Percentiles rank a stretch among this genome's conserved stretches.
These are phyloP conservation scores for Candida ovalis DNA, from an alignment of 805 yeast species.

Conservation along the genomic window DNA sequence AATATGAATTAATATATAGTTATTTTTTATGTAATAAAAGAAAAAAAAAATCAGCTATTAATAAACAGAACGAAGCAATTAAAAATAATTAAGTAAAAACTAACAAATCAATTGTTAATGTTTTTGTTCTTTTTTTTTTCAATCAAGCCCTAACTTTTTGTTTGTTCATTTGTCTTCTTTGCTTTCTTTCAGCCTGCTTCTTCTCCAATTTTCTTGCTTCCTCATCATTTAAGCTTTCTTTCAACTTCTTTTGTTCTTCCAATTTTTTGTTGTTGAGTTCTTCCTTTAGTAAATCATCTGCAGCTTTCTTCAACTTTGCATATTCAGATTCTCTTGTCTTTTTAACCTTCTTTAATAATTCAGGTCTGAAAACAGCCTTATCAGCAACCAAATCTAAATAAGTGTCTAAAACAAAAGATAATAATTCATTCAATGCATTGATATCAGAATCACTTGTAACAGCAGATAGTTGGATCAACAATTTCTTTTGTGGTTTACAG, in stretches of 20 bases:
- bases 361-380: conserved; percentile 61
- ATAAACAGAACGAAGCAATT: no score
- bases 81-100: conserved; percentile 7
- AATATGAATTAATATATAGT: background rate
- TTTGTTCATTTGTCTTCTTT: conserved; percentile 65
- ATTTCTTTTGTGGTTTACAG: conserved; percentile 45
- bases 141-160: conserved; percentile 44
- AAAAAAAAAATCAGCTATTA: no score
- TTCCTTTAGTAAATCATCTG: conserved; percentile 64
- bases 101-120: background rate
- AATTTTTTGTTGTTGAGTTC: conserved; percentile 66
- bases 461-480: conserved; percentile 51
- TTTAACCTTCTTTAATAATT: conserved; percentile 69
- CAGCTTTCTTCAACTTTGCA: conserved; percentile 62
- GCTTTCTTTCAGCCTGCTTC: conserved; percentile 78
- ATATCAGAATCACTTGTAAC: conserved; percentile 49
- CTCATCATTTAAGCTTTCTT: conserved; percentile 65
- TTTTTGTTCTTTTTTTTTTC: background rate
- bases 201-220: conserved; percentile 76
- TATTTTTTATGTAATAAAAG: background rate
- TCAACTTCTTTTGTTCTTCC: conserved; percentile 62
- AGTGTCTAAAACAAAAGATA: conserved; percentile 52
- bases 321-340: conserved; percentile 75
- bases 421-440: conserved; percentile 50
- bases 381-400: conserved; percentile 28